Evolutionary conservation across 768 basidiomycete genomes (phyloP).

Genomic region (Leccinum broughii): DNA sequence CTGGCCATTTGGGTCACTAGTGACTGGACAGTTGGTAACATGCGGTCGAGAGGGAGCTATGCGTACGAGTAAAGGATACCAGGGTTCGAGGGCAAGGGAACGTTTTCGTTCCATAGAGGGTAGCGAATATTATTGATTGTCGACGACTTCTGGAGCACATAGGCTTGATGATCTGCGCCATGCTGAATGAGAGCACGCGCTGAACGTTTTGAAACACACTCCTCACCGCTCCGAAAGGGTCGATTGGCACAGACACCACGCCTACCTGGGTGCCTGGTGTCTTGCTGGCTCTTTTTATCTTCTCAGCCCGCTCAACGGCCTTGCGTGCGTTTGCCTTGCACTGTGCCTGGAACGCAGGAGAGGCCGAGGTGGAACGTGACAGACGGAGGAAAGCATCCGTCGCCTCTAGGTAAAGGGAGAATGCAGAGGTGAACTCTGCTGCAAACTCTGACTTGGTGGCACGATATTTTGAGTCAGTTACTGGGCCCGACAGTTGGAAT

Average conservation of each 20-base stretch:
- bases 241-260: conserved; percentile 31
- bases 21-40: neutral
- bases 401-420: conserved; percentile 70
- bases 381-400: conserved; percentile 68
- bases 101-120: conserved; percentile 37
- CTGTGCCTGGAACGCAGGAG: conserved; percentile 43
- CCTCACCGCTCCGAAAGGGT: conserved; percentile 41
- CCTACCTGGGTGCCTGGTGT: conserved; percentile 18
- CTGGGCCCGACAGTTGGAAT: neutral
- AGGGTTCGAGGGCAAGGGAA: conserved; percentile 11
- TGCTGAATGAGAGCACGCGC: neutral
- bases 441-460: conserved; percentile 71
- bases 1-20: conserved; percentile 37
- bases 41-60: neutral
- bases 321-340: conserved; percentile 63
- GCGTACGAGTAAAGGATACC: conserved; percentile 22
- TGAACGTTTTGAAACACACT: too few relatives aligned
- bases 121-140: conserved; percentile 37
- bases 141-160: conserved; percentile 42
- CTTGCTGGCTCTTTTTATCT: conserved; percentile 59
- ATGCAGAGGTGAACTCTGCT: conserved; percentile 66
- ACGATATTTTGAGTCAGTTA: conserved; percentile 45
- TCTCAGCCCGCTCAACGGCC: conserved; percentile 78
- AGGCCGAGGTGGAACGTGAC: conserved; percentile 41
- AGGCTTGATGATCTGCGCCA: conserved; percentile 42